phyloP scores from a whole-genome alignment of 345 rosid species.

The Aurinia saxatilis region DNA sequence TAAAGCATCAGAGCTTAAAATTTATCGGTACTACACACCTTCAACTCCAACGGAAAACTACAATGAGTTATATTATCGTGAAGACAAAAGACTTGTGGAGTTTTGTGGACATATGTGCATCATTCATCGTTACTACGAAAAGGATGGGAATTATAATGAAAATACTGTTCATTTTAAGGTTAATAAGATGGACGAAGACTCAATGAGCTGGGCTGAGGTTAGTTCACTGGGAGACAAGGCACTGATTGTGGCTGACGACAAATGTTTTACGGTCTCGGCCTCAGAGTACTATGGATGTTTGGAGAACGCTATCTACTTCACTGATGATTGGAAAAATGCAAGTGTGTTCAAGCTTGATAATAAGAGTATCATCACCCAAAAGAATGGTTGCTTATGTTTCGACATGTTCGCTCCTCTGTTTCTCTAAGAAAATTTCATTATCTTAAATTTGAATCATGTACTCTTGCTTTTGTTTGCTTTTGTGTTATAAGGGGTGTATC shows the following conservation, averaged over 20 bases:
- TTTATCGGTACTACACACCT: slow-evolving; percentile 7
- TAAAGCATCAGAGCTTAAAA: slow-evolving; percentile 5
- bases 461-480: no score
- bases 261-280: slow-evolving; percentile 27
- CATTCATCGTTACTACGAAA: slow-evolving; percentile 6
- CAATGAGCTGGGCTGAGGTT: slow-evolving; percentile 34
- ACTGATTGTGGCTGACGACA: slow-evolving; percentile 25
- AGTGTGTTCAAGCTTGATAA: slow-evolving; percentile 16
- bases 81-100: slow-evolving; percentile 12
- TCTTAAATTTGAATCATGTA: no score
- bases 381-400: no score
- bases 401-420: no score
- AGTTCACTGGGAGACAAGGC: slow-evolving; percentile 20
- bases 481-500: no score
- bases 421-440: no score
- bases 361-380: not conserved
- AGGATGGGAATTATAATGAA: not conserved
- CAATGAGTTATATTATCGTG: not conserved
- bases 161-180: slow-evolving; percentile 22
- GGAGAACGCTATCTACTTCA: slow-evolving; percentile 19
- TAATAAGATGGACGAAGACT: slow-evolving; percentile 32
- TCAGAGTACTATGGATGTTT: slow-evolving; percentile 24
- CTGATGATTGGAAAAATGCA: not conserved
- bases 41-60: slow-evolving; percentile 1
- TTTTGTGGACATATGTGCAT: slow-evolving; percentile 13